Evolutionary conservation across 345 rosid genomes (phyloP), one percentile per base, ranked within the genome.

Genomic region (Arabidopsis thaliana): DNA sequence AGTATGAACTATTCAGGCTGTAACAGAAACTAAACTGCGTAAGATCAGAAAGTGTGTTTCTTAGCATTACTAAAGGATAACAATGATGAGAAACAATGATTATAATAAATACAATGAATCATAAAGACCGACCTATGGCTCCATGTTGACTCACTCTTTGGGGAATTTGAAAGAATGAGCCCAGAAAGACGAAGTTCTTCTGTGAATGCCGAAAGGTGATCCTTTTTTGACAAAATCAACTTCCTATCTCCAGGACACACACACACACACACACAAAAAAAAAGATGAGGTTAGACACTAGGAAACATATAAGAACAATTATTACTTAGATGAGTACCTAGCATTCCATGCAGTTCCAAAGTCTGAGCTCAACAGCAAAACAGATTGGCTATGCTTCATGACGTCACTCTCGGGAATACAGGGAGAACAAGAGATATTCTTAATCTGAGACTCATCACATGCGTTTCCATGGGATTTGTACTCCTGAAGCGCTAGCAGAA

Each of bases 91-190:
- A 23, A 59, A 67, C 32, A 24, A 60, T 67, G 48, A 74, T 59
- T 50, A 5, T 50, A 30, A 59, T 8, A 36, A 53, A 67, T 25
- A 58, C n/a, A 45, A 53, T 8, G 40, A 33, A 65, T 7, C 34
- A 66, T 52, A 37, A 69, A 50, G 45, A 59, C 37, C 40, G 69
- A 93, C 97, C 97, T 90, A 50, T 92, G 98, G 80, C 96, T 83
- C 99, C 99, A 95, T 65, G 98, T 92, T 63, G 85, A 87, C 56
- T 95, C 98, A 57, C 99, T 90, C 86, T 93, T 93, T 20, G 93
- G 97, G 73, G 86, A 86, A 86, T 78, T 75, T 11, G 98, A 93
- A 68, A 92, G 91, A 72, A 95, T 77, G 73, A 92, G 91, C 41
- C 86, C 83, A 55, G 98, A 89, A 50, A 93, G 79, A 56, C 32